Base-by-base conservation (phyloP, 805 yeast genomes). In the Yarrowia sp. region DNA sequence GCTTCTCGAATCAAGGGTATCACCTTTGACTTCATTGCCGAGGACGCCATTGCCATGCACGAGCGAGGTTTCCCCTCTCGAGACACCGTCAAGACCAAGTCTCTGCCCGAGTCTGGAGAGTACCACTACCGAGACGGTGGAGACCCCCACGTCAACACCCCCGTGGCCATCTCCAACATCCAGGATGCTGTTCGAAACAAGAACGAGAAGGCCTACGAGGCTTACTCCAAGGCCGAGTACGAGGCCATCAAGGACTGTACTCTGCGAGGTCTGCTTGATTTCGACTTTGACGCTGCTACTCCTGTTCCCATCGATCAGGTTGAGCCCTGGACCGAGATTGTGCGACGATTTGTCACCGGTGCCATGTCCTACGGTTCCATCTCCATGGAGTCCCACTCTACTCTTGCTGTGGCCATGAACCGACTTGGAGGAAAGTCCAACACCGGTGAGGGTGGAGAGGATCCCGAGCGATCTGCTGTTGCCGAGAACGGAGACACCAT, bases 391-490 rank as follows among this genome's bases (percentile, higher is more conserved):
- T 93, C 98, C 2, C 99, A 94, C 80, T 92, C 98, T 4, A 94
- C 99, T 12, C 82, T 94, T 73, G 99, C 99, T 14, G 96, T 94
- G 68, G 99, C 99, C 56, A 94, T 94, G 99, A 94, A 94, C 83
- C 84, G 98, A 78, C 84, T 94, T 71, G 98, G 98, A 66, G 99
- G 98, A 73, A 95, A 93, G 80, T 92, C 97, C 60, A 94, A 94
- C 79, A 93, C 98, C 70, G 99, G 99, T 82, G 99, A 94, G 83
- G 99, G 99, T 83, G 99, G 99, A 83, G 99, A 94, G 80, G 98
- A 94, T 76, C 86, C 95, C 60, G 97, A 93, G 76, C 85, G 98
- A 74, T 90, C 97, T 7, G 81, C 84, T 65, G 89, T 89, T 20
- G 84, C 85, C 70, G 88, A 85, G 63, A 91, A 91, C 73, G 98